Percentiles rank a stretch among this genome's conserved stretches.
These are phyloP conservation scores for Saitozyma podzolica DNA, from an alignment of 768 basidiomycete species.

Conservation along the genomic window DNA sequence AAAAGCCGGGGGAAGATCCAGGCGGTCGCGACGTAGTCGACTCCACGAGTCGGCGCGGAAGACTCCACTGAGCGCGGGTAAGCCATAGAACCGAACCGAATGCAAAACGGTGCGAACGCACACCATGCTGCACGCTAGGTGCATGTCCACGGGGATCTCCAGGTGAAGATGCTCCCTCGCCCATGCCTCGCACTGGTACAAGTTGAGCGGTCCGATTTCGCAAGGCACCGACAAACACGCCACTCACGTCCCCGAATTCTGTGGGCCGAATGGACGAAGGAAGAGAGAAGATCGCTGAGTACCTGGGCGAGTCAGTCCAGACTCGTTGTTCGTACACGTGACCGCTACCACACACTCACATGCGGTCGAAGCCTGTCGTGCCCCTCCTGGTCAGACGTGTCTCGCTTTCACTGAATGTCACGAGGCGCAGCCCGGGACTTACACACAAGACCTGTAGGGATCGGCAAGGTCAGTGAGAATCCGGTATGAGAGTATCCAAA, in stretches of 20 bases:
- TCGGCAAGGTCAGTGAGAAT: background rate
- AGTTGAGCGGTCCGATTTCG: background rate
- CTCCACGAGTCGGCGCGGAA: background rate
- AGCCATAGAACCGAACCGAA: no score
- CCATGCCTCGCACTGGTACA: constrained; percentile 14
- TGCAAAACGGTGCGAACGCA: background rate
- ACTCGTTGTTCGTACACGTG: no score
- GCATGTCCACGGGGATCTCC: constrained; percentile 9
- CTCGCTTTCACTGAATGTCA: background rate
- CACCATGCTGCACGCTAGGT: constrained; percentile 18
- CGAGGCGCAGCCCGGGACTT: background rate
- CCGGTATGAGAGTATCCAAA: no score
- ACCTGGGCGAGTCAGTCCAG: constrained; percentile 5
- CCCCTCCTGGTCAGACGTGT: background rate
- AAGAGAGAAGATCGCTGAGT: constrained; percentile 14
- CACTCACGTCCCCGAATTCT: constrained; percentile 11
- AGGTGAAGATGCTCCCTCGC: constrained; percentile 14
- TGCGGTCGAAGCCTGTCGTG: constrained; percentile 11
- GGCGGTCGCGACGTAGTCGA: background rate
- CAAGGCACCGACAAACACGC: background rate
- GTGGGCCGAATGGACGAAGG: constrained; percentile 8
- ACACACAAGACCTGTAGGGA: constrained; percentile 6
- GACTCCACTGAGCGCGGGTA: no score
- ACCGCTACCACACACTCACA: background rate
- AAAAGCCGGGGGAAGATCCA: background rate